Conservation (phyloP, 495 filamentous ascomycete genomes). For the Margaritispora aquatica region DNA sequence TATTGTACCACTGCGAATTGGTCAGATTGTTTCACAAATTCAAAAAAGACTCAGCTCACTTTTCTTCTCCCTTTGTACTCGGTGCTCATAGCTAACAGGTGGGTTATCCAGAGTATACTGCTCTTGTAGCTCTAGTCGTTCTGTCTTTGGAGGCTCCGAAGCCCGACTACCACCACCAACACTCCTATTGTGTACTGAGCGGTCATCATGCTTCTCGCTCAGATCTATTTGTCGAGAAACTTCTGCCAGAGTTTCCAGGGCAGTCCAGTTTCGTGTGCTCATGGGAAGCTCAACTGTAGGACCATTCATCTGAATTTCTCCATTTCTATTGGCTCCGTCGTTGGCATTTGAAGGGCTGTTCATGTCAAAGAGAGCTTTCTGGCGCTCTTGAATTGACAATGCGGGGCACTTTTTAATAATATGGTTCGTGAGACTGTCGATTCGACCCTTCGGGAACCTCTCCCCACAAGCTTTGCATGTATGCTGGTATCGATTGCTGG, state of each 20-base stretch:
- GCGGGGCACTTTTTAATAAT: constrained; percentile 77
- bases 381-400: constrained; percentile 58
- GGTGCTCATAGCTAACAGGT: constrained; percentile 32
- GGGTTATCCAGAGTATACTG: constrained; percentile 43
- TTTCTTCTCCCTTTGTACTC: constrained; percentile 28
- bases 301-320: constrained; percentile 32
- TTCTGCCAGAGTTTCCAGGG: constrained; percentile 75
- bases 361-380: constrained; percentile 56
- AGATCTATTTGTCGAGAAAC: constrained; percentile 65
- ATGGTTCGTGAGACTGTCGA: constrained; percentile 72
- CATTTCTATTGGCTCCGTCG: constrained; percentile 26
- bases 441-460: constrained; percentile 76
- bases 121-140: constrained; percentile 42
- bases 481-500: constrained; percentile 81
- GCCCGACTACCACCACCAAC: constrained; percentile 4
- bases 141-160: constrained; percentile 4
- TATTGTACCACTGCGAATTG: constrained; percentile 1
- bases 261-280: constrained; percentile 57
- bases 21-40: not conserved
- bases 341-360: constrained; percentile 41
- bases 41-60: constrained; percentile 22
- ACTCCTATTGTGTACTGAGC: constrained; percentile 18
- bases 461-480: constrained; percentile 83
- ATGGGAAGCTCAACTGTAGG: constrained; percentile 36
- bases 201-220: constrained; percentile 42